phyloP scores from a whole-genome alignment of 2,329 filamentous ascomycete genomes.

The Trichoderma koningii region DNA sequence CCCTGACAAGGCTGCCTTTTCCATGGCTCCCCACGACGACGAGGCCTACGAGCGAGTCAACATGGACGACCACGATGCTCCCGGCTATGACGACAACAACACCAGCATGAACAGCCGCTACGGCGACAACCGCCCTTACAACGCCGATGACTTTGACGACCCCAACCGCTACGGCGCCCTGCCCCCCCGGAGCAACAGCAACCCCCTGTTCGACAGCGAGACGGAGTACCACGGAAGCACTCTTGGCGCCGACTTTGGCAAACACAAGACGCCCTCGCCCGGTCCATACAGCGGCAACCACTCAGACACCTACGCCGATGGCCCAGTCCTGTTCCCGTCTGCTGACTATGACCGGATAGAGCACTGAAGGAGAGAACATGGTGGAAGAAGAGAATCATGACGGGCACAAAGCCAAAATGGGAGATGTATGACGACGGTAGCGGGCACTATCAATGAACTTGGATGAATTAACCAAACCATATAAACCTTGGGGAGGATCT shows the following conservation, averaged over 20 bases:
- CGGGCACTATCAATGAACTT: conserved; percentile 25
- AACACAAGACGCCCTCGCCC: conserved; percentile 25
- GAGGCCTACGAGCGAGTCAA: conserved; percentile 65
- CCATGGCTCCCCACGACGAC: conserved; percentile 66
- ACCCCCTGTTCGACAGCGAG: conserved; percentile 53
- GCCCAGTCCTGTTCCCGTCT: conserved; percentile 57
- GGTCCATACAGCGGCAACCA: conserved; percentile 38
- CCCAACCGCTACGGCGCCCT: conserved; percentile 45
- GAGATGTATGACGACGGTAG: conserved; percentile 18
- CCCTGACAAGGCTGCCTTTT: conserved; percentile 70
- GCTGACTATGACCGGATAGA: conserved; percentile 59
- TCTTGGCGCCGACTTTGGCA: conserved; percentile 23
- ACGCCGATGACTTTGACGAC: conserved; percentile 44
- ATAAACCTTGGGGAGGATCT: conserved; percentile 26
- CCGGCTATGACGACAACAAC: conserved; percentile 37
- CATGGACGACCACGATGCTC: conserved; percentile 55
- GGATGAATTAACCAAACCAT: conserved; percentile 23
- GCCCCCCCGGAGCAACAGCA: conserved; percentile 40
- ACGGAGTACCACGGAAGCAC: conserved; percentile 48
- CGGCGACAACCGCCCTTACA: conserved; percentile 44
- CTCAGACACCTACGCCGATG: conserved; percentile 49
- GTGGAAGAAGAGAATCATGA: background rate
- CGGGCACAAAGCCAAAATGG: conserved; percentile 16
- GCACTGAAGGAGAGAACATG: background rate
- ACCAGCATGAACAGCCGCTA: conserved; percentile 37